Evolutionary conservation across 345 rosid species (phyloP), one percentile per base, ranked within the genome.

Genomic region (Citropsis articulata): DNA sequence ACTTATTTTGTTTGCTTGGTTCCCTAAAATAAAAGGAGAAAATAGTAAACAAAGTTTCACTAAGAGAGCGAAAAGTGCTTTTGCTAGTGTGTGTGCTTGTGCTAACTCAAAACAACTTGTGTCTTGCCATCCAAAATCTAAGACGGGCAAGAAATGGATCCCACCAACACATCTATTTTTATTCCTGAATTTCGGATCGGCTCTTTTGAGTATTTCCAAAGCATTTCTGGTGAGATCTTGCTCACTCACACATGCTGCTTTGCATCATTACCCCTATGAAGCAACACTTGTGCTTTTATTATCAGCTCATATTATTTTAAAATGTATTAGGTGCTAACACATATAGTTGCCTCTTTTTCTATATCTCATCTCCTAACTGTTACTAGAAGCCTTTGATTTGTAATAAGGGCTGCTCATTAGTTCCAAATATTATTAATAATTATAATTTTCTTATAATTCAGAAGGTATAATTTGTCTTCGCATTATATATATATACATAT

Each of bases 151-250:
- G 22, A n/a, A 65, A 24, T 59, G 77, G 77, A 74, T 72, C 73
- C 69, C 42, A 40, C 56, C 55, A 13, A 45, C 13, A 45, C 0
- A 45, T 45, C 4, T 0, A 45, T 45, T 45, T 45, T 45, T 13
- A 45, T 45, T 65, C 59, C 45, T 48, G 9, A n/a, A 42, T 30
- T 59, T 72, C 61, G 30, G 38, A 60, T 62, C 3, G 30, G 35
- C 74, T 57, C 27, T 69, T 22, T 72, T 73, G 81, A 76, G 84
- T 79, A 64, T 30, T 38, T 76, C 80, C 82, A n/a, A 81, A 84
- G 83, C 75, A 67, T 81, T 79, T 78, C 80, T 84, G 81, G 82
- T 84, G 75, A 75, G 76, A 62, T 72, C 72, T 65, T 71, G 60
- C 76, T 61, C 56, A 31, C 70, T 50, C 27, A 76, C 82, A 78